These are phyloP conservation scores for Hirschfeldia incana DNA, from an alignment of 345 rosid genomes.

Conservation along the genomic window DNA sequence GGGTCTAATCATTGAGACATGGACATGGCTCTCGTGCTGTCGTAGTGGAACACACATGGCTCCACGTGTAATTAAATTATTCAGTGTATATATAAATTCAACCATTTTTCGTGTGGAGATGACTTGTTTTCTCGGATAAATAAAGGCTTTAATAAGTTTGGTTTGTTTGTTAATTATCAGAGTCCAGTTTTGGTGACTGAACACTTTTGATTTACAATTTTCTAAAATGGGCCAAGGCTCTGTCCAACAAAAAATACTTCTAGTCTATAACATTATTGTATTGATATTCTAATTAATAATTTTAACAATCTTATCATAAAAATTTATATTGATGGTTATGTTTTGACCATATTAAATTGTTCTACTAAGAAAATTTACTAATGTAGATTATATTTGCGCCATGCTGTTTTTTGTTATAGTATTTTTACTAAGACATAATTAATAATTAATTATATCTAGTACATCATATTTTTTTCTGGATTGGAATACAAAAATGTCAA, in stretches of 20 bases:
- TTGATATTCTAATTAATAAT: neutral
- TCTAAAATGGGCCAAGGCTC: constrained; percentile 1
- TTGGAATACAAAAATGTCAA: too few species aligned
- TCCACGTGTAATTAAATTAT: constrained; percentile 28
- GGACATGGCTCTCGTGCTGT: constrained; percentile 28
- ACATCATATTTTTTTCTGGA: neutral
- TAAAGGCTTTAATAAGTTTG: neutral
- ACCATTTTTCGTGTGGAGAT: neutral
- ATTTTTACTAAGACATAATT: too few species aligned
- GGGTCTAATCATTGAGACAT: constrained; percentile 26
- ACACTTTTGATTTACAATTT: neutral
- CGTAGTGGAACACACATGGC: constrained; percentile 29
- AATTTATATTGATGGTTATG: neutral
- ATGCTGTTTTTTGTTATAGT: too few species aligned
- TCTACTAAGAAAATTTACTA: neutral
- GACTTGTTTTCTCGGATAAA: neutral
- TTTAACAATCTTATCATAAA: too few species aligned
- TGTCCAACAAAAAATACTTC: neutral
- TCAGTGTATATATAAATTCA: neutral
- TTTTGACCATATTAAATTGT: neutral
- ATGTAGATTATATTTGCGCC: too few species aligned
- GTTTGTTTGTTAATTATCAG: neutral
- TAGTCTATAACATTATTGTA: too few species aligned
- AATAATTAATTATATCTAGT: too few species aligned
- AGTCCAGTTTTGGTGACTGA: constrained; percentile 3